phyloP scores from a whole-genome alignment of 2,329 filamentous ascomycete species.

The Epicoccum sorghinum region DNA sequence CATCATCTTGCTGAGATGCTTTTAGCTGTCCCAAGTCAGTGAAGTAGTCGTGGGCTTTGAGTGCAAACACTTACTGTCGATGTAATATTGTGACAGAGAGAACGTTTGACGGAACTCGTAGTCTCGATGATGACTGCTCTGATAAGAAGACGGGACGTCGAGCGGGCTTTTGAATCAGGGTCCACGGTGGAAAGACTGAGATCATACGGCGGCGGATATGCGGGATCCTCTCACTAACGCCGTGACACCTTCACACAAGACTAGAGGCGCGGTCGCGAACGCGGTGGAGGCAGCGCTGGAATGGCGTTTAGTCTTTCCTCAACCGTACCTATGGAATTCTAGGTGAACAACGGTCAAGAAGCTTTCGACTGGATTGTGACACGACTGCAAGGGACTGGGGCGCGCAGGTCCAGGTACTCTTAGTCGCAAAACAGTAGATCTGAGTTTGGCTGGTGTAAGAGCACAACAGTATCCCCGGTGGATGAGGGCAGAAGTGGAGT shows the following conservation, averaged over 20 bases:
- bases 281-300: conserved; percentile 43
- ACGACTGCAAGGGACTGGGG: conserved; percentile 36
- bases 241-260: conserved; percentile 37
- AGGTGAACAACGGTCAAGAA: conserved; percentile 24
- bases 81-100: background rate
- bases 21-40: background rate
- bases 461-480: conserved; percentile 22
- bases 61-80: background rate
- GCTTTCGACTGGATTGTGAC: conserved; percentile 34
- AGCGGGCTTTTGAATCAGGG: conserved; percentile 42
- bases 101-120: conserved; percentile 7
- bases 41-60: background rate
- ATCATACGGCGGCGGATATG: conserved; percentile 30
- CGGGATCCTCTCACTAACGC: conserved; percentile 31
- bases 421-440: conserved; percentile 18
- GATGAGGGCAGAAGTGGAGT: conserved; percentile 22
- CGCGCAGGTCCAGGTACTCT: conserved; percentile 18
- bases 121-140: conserved; percentile 15
- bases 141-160: conserved; percentile 26
- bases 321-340: conserved; percentile 32
- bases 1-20: conserved; percentile 17
- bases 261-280: conserved; percentile 41
- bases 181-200: conserved; percentile 20
- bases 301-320: conserved; percentile 34
- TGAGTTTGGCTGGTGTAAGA: conserved; percentile 21